Conservation (phyloP, 306 rosid genomes). For the Begonia peltatifolia region DNA sequence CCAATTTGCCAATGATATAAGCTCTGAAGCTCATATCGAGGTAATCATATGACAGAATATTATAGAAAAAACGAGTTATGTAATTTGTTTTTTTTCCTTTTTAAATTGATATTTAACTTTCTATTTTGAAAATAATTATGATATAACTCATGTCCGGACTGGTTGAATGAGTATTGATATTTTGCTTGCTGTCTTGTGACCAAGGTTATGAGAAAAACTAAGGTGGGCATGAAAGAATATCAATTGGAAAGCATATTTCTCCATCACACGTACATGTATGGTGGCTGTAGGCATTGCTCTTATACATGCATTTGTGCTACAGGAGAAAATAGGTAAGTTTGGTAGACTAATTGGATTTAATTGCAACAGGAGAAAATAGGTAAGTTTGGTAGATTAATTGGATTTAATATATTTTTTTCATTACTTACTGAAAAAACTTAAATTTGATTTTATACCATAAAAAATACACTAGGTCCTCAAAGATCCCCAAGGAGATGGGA, state of each 20-base stretch:
- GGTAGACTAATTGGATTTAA: background rate
- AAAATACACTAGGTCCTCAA: too few species aligned
- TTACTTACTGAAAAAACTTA: too few species aligned
- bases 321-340: slow-evolving; percentile 53
- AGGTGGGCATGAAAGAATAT: slow-evolving; percentile 80
- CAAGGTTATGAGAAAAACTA: slow-evolving; percentile 75
- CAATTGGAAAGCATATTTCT: slow-evolving; percentile 87
- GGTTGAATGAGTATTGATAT: too few species aligned
- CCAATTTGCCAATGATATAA: slow-evolving; percentile 83
- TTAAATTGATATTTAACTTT: background rate
- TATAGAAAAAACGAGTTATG: too few species aligned
- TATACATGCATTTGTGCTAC: slow-evolving; percentile 95
- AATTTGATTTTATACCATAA: too few species aligned
- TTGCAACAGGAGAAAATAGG: slow-evolving; percentile 83
- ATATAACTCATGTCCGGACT: too few species aligned
- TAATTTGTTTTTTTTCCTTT: background rate
- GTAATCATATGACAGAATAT: slow-evolving; percentile 15
- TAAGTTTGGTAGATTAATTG: background rate
- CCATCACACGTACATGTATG: slow-evolving; percentile 94
- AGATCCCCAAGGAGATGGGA: too few species aligned
- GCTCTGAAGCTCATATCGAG: slow-evolving; percentile 91
- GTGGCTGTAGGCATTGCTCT: slow-evolving; percentile 95
- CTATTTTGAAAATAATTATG: too few species aligned
- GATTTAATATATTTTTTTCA: too few species aligned
- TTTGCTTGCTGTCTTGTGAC: background rate